A percentile compares a stretch with the other conserved stretches of the same genome.
Conservation (phyloP, 2,329 filamentous ascomycete genomes). For the Aureobasidium melanogenum region DNA sequence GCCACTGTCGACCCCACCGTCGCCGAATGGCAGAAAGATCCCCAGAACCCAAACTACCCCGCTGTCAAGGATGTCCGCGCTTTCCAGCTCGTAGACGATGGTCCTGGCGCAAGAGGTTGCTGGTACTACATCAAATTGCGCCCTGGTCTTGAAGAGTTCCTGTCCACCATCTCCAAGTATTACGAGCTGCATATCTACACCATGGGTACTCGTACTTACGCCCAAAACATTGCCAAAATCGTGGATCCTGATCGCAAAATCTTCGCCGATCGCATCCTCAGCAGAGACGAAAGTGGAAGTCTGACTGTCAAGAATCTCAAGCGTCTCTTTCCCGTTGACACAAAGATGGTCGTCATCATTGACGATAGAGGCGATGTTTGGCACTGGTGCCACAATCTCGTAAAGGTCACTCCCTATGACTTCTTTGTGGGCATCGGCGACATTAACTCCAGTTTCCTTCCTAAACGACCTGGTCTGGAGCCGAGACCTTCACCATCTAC, state of each 20-base stretch:
- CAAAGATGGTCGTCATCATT: conserved; percentile 98
- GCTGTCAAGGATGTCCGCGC: conserved; percentile 80
- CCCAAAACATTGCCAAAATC: conserved; percentile 80
- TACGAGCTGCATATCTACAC: conserved; percentile 98
- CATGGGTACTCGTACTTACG: conserved; percentile 97
- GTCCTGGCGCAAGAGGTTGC: conserved; percentile 63
- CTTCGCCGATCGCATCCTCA: conserved; percentile 91
- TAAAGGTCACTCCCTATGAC: conserved; percentile 91
- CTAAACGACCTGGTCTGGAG: conserved; percentile 54
- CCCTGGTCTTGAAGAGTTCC: conserved; percentile 72
- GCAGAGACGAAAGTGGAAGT: conserved; percentile 92
- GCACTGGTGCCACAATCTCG: conserved; percentile 85
- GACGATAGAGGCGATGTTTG: conserved; percentile 96
- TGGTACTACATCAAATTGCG: conserved; percentile 99
- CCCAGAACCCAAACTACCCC: conserved; percentile 79
- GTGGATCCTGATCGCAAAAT: conserved; percentile 83
- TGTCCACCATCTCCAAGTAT: conserved; percentile 65
- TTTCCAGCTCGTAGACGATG: conserved; percentile 86
- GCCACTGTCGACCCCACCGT: conserved; percentile 95
- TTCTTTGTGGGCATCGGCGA: conserved; percentile 98
- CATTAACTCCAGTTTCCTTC: conserved; percentile 95
- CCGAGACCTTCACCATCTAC: conserved; percentile 19
- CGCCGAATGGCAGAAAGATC: conserved; percentile 87
- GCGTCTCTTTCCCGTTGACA: conserved; percentile 88
- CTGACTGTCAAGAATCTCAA: conserved; percentile 84